A percentile compares a stretch with the other conserved stretches of the same genome.
phyloP scores from a whole-genome alignment of 139 green algal genomes.

The Mesotaenium endlicherianum region DNA sequence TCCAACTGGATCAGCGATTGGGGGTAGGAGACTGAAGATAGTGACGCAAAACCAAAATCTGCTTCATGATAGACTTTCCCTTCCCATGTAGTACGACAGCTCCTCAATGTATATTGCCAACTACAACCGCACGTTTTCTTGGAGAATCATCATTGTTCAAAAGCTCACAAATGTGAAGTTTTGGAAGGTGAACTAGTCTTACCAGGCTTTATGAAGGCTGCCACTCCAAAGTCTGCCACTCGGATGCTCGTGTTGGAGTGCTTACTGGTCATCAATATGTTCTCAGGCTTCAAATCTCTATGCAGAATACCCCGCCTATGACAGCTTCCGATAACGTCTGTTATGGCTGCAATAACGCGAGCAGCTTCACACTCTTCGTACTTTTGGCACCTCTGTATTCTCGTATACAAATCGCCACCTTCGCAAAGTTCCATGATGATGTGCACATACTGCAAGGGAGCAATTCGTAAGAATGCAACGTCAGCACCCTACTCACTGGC shows the following conservation, averaged over 20 bases:
- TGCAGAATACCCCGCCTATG: constrained; percentile 92
- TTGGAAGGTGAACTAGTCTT: too few species aligned
- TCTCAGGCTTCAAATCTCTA: constrained; percentile 83
- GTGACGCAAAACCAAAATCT: too few species aligned
- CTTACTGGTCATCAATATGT: constrained; percentile 90
- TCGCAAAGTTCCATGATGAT: constrained; percentile 82
- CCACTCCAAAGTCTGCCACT: constrained; percentile 91
- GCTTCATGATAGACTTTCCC: too few species aligned
- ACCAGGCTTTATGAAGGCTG: constrained; percentile 76
- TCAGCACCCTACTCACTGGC: background rate
- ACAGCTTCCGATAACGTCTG: constrained; percentile 84
- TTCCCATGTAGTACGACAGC: too few species aligned
- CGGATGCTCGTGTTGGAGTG: constrained; percentile 70
- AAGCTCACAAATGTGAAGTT: too few species aligned
- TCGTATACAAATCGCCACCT: constrained; percentile 93
- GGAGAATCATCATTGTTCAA: too few species aligned
- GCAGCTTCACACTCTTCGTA: constrained; percentile 85
- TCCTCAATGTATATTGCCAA: too few species aligned
- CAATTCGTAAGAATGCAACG: constrained; percentile 11
- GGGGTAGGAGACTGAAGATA: too few species aligned
- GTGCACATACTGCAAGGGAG: constrained; percentile 41
- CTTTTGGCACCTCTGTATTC: constrained; percentile 70
- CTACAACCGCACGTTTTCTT: too few species aligned
- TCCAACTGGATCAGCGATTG: too few species aligned
- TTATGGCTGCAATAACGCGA: constrained; percentile 75